Evolutionary conservation across 148 eudicot species (phyloP), one percentile per base, ranked within the genome.

Genomic region (Cornus florida): DNA sequence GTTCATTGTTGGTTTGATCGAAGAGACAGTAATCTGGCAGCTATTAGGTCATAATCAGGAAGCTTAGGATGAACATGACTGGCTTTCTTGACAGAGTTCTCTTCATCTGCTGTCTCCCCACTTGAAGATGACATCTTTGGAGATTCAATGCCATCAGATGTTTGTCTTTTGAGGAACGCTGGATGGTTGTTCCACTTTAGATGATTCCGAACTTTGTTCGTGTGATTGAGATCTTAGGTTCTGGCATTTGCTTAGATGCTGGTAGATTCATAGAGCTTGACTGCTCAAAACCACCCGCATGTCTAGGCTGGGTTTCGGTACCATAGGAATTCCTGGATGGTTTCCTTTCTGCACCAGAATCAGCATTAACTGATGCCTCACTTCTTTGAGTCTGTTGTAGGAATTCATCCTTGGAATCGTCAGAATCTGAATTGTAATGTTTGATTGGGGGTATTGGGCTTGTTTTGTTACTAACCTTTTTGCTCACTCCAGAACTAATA

Each of bases 1-100:
- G 69, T 28, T 81, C 82, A 87, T 72, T 77, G 62, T 70, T 85
- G 96, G 85, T 87, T 82, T 64, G 74, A 76, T 32, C 90, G 82
- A 68, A 91, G 89, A 57, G 93, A 88, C 78, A 81, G 88, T 13
- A 92, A 60, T 22, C 81, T 87, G 22, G 93, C 93, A 53, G 92
- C 85, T 32, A 95, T 56, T 32, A 83, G 59, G 72, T 96, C 97
- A 74, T 86, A 93, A 81, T 96, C 98, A 33, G 99, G 99, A 69
- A 96, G 98, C 84, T 93, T 96, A 31, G 99, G 99, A 86, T 96
- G 99, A 76, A 93, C 98, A 87, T 93, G 99, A 76, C 92, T 90
- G 68, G 91, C 90, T 67, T 80, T 92, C 56, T 90, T 91, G 10
- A 53, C 69, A 66, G 89, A 77, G 75, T 83, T 87, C 64, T 87